Evolutionary conservation across 306 rosid species (phyloP).

Genomic region (Oxytropis ochrocephala): DNA sequence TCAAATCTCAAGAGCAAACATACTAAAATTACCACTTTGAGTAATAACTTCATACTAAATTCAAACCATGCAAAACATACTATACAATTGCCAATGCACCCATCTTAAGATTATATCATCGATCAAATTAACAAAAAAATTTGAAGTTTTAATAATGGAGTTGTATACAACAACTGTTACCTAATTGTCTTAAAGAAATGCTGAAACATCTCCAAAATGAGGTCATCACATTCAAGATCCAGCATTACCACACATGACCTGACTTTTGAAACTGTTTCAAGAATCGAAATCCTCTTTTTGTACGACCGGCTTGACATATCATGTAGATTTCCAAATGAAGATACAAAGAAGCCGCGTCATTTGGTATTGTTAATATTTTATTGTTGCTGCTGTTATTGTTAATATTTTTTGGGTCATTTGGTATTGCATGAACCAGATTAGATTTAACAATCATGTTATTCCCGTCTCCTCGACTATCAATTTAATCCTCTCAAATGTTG

Average conservation of each 20-base stretch:
- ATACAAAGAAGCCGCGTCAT: too few species aligned
- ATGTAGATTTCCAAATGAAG: too few species aligned
- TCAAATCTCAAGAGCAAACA: background rate
- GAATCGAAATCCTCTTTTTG: background rate
- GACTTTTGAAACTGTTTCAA: conserved; percentile 83
- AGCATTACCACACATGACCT: conserved; percentile 91
- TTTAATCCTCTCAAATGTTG: too few species aligned
- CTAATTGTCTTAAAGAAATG: conserved; percentile 73
- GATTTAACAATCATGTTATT: too few species aligned
- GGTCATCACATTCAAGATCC: conserved; percentile 85
- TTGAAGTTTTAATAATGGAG: conserved; percentile 2
- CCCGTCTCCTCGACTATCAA: too few species aligned
- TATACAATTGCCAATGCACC: background rate
- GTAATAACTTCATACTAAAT: background rate
- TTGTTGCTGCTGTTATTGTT: too few species aligned
- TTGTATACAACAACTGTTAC: conserved; percentile 29
- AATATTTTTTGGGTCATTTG: too few species aligned
- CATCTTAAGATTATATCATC: background rate
- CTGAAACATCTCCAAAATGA: conserved; percentile 89
- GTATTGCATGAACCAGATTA: too few species aligned
- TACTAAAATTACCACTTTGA: background rate
- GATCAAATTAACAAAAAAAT: background rate
- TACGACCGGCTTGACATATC: too few species aligned
- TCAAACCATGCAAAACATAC: background rate
- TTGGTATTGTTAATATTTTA: too few species aligned